Percentiles rank a stretch among this genome's conserved stretches.
These are phyloP conservation scores for Clonostachys solani DNA, from an alignment of 2,329 filamentous ascomycete genomes.

Conservation along the genomic window DNA sequence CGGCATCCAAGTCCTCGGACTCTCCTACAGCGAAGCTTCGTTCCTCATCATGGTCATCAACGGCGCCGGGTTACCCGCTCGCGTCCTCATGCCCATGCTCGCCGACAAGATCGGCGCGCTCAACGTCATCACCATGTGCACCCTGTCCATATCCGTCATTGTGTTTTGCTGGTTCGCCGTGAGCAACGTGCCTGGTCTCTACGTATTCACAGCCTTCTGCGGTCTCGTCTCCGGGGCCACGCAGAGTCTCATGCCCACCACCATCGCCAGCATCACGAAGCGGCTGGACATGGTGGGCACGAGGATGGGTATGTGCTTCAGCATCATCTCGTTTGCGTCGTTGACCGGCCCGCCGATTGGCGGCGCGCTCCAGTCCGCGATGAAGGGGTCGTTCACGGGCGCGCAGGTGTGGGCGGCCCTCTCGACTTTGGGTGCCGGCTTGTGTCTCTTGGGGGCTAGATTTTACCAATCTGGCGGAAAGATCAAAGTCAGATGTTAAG, in stretches of 20 bases:
- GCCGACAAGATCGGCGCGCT: conserved; percentile 28
- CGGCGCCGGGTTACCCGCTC: conserved; percentile 31
- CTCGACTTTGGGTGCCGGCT: not conserved
- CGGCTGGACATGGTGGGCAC: conserved; percentile 30
- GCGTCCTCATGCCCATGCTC: conserved; percentile 26
- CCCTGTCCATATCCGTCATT: conserved; percentile 20
- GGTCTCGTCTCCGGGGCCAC: conserved; percentile 22
- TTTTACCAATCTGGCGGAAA: no score
- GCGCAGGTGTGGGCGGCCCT: not conserved
- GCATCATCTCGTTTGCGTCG: conserved; percentile 27
- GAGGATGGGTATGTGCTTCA: conserved; percentile 34
- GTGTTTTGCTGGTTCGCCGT: conserved; percentile 31
- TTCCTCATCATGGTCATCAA: conserved; percentile 33
- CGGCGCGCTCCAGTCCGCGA: conserved; percentile 12
- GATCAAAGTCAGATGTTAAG: no score
- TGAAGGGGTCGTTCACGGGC: not conserved
- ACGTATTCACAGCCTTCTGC: conserved; percentile 25
- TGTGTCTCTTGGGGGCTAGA: not conserved
- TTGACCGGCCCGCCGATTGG: conserved; percentile 33
- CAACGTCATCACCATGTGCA: conserved; percentile 31
- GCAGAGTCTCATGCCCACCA: conserved; percentile 33
- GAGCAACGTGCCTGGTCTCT: conserved; percentile 20
- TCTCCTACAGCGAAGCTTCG: conserved; percentile 17
- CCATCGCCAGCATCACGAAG: conserved; percentile 30
- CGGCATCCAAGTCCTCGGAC: conserved; percentile 18